These are phyloP conservation scores for Colletotrichum costaricense DNA, from an alignment of 2,329 filamentous ascomycete genomes.

Conservation along the genomic window DNA sequence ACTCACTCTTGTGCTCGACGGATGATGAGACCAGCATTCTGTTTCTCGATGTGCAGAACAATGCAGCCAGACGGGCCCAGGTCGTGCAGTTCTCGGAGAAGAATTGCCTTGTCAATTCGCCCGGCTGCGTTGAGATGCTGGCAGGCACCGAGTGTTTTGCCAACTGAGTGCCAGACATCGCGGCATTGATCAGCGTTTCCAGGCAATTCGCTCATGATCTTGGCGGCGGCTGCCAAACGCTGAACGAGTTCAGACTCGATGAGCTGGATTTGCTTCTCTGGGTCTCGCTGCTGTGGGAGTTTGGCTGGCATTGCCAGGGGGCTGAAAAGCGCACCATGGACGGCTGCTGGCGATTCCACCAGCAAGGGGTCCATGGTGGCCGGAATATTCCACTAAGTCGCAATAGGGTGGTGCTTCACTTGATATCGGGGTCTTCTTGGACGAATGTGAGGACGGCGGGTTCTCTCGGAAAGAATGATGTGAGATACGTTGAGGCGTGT, in stretches of 20 bases:
- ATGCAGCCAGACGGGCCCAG: constrained; percentile 11
- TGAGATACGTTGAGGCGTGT: too few species aligned
- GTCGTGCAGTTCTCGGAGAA: constrained; percentile 4
- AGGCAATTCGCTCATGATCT: constrained; percentile 4
- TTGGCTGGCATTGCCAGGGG: constrained; percentile 25
- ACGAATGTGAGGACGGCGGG: not conserved
- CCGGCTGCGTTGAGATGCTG: constrained; percentile 9
- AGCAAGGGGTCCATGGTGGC: not conserved
- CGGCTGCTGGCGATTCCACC: constrained; percentile 3
- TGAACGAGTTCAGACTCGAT: constrained; percentile 13
- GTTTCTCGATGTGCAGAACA: constrained; percentile 34
- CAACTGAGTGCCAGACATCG: not conserved
- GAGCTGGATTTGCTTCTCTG: constrained; percentile 13
- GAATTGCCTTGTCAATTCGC: constrained; percentile 14
- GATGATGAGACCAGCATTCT: constrained; percentile 48
- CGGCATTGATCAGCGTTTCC: not conserved
- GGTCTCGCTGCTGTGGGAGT: constrained; percentile 22
- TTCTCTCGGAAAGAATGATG: too few species aligned
- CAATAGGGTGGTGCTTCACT: not conserved
- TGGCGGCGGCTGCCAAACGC: constrained; percentile 11
- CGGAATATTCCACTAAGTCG: not conserved
- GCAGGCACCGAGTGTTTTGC: constrained; percentile 13
- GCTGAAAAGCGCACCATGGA: constrained; percentile 28
- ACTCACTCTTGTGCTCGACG: constrained; percentile 42
- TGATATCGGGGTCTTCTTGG: too few species aligned